Evolutionary conservation across 768 basidiomycete species (phyloP).

Genomic region (Podaxis pistillaris): DNA sequence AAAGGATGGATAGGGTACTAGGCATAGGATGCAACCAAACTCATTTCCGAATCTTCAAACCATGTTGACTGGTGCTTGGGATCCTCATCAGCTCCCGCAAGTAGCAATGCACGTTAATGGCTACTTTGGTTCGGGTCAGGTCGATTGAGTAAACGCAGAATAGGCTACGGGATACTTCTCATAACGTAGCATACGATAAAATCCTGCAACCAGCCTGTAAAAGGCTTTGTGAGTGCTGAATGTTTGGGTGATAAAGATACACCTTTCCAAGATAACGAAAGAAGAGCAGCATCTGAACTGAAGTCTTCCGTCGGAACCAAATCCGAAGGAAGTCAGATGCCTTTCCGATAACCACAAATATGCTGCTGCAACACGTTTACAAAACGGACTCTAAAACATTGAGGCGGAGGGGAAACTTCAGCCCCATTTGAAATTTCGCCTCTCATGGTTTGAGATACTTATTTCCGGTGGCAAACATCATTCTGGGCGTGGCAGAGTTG

Average conservation of each 20-base stretch:
- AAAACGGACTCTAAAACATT: neutral
- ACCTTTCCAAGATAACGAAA: neutral
- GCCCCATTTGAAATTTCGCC: too few relatives aligned
- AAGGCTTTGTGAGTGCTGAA: neutral
- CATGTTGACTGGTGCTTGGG: too few relatives aligned
- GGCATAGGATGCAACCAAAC: too few relatives aligned
- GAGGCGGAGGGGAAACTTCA: neutral
- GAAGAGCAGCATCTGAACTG: neutral
- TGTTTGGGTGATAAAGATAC: neutral
- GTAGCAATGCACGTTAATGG: too few relatives aligned
- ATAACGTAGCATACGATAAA: neutral
- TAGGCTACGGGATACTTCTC: too few relatives aligned
- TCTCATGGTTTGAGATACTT: neutral
- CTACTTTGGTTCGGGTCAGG: too few relatives aligned
- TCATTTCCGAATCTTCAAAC: too few relatives aligned
- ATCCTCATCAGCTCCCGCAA: too few relatives aligned
- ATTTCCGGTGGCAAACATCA: neutral
- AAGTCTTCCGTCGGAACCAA: neutral
- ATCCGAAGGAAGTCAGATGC: neutral
- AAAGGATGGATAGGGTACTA: too few relatives aligned
- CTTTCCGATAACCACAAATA: neutral
- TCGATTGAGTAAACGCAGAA: too few relatives aligned
- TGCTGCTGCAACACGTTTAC: neutral
- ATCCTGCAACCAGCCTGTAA: neutral
- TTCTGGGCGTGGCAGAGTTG: too few relatives aligned